Evolutionary conservation across 2,329 filamentous ascomycete genomes (phyloP), one percentile per base, ranked within the genome.

Genomic region (Ilyonectria sp.): DNA sequence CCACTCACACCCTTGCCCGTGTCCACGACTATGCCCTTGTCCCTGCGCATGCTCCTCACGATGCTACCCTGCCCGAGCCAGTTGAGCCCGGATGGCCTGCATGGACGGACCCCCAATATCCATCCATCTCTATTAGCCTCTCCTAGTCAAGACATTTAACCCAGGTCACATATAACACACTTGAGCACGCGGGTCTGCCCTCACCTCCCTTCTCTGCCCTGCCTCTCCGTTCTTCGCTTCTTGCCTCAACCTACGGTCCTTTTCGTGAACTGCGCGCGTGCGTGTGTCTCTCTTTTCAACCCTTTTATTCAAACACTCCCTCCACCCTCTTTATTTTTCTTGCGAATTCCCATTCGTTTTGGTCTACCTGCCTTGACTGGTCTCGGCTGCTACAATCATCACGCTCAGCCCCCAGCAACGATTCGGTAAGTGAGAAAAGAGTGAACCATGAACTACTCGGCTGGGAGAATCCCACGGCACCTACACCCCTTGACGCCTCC

Each of bases 231-330:
- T 26, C 23, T 63, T 53, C 29, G 31, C 56, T 40, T 44, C 31
- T 35, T 35, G 40, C 54, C 44, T 49, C 59, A 58, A 58, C 60
- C 47, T 43, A 67, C 64, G 43, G 59, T 67, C 64, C 40, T 67
- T 67, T 63, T 59, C 60, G 73, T 75, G 69, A 75, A 74, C 73
- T 26, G 72, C 71, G 70, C 73, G 70, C 67, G 65, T 67, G 69
- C 60, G 70, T 67, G 70, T 69, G 58, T 75, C 59, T 75, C 71
- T 72, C 66, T 62, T 61, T 52, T 65, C 68, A n/a, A 8, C 71
- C 57, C 29, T 68, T 69, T 63, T 21, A 33, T 60, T 52, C 53
- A 26, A 33, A 55, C 56, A 60, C 68, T 54, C 62, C 63, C 59
- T 67, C 69, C 40, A 55, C 49, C 50, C 54, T 69, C 56, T 67